Evolutionary conservation across 768 basidiomycete genomes (phyloP).

Genomic region (Pholiota microspora): DNA sequence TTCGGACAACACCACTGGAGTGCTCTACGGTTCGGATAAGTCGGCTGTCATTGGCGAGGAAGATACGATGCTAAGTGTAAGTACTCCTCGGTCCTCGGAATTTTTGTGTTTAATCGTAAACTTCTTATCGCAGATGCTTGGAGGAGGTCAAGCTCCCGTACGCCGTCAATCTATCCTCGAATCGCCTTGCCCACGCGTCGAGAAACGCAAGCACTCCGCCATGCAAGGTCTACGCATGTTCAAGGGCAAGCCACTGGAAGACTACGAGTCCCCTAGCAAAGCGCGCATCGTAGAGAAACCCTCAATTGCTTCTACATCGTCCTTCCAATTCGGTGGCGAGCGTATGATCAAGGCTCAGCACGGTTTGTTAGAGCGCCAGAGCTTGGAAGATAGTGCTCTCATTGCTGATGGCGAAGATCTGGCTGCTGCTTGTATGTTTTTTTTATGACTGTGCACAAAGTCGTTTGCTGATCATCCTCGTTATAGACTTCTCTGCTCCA

Average conservation of each 20-base stretch:
- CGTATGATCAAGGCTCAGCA: slow-evolving; percentile 64
- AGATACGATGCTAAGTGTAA: slow-evolving; percentile 79
- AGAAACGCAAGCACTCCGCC: slow-evolving; percentile 56
- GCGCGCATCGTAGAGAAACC: slow-evolving; percentile 57
- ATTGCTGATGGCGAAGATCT: slow-evolving; percentile 67
- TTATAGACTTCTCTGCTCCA: slow-evolving; percentile 39
- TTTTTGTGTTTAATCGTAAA: neutral
- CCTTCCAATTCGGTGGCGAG: slow-evolving; percentile 63
- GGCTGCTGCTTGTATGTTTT: slow-evolving; percentile 47
- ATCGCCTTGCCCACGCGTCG: slow-evolving; percentile 66
- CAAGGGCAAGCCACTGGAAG: slow-evolving; percentile 22
- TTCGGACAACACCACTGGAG: neutral
- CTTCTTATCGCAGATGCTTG: slow-evolving; percentile 58
- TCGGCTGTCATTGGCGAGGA: slow-evolving; percentile 57
- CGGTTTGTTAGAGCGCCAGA: slow-evolving; percentile 63
- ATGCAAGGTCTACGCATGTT: slow-evolving; percentile 31
- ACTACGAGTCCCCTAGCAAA: slow-evolving; percentile 41
- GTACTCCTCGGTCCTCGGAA: slow-evolving; percentile 22
- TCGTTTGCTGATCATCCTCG: slow-evolving; percentile 2
- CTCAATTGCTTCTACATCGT: slow-evolving; percentile 64
- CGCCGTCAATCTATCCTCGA: slow-evolving; percentile 68
- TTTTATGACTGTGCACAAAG: slow-evolving; percentile 7
- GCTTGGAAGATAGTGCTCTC: slow-evolving; percentile 64
- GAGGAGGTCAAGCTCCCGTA: slow-evolving; percentile 59
- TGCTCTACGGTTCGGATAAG: slow-evolving; percentile 39